phyloP scores from a whole-genome alignment of 352 stramenopile genomes.

The Phytopythium litorale region DNA sequence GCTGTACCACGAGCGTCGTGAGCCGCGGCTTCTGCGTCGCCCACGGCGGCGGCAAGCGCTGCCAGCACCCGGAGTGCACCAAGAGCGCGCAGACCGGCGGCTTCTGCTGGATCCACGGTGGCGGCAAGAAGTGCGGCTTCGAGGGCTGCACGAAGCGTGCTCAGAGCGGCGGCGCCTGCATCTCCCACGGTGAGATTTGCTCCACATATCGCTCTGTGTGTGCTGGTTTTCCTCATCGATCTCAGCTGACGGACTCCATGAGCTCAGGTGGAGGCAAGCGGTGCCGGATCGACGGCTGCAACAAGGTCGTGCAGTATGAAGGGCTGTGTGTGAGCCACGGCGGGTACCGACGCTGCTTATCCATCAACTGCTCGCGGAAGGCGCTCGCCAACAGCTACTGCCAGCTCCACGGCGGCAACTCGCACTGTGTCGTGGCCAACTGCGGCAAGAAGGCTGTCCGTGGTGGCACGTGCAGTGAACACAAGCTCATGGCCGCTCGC shows the following conservation, averaged over 20 bases:
- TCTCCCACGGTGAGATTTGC: slow-evolving; percentile 32
- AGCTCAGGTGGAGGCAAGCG: slow-evolving; percentile 40
- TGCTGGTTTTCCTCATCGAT: neutral
- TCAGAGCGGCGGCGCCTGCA: slow-evolving; percentile 49
- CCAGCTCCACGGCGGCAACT: slow-evolving; percentile 38
- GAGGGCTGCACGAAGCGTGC: slow-evolving; percentile 47
- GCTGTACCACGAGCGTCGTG: slow-evolving; percentile 48
- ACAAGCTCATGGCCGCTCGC: slow-evolving; percentile 14
- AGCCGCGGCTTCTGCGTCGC: slow-evolving; percentile 58
- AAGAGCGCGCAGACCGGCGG: slow-evolving; percentile 40
- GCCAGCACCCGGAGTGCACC: slow-evolving; percentile 19
- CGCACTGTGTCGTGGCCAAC: slow-evolving; percentile 17
- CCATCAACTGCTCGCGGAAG: slow-evolving; percentile 38
- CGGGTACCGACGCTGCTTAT: slow-evolving; percentile 48
- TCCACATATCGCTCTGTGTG: neutral
- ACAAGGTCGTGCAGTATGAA: slow-evolving; percentile 65
- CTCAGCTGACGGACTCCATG: neutral
- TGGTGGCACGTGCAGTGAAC: slow-evolving; percentile 30
- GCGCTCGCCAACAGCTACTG: slow-evolving; percentile 49
- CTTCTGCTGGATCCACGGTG: slow-evolving; percentile 51
- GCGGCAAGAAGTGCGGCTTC: slow-evolving; percentile 53
- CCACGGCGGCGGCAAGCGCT: slow-evolving; percentile 57
- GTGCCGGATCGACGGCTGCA: slow-evolving; percentile 43
- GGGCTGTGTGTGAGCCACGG: slow-evolving; percentile 52
- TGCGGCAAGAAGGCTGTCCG: slow-evolving; percentile 38